These are phyloP conservation scores for Russula earlei DNA, from an alignment of 768 basidiomycete species.

Conservation along the genomic window DNA sequence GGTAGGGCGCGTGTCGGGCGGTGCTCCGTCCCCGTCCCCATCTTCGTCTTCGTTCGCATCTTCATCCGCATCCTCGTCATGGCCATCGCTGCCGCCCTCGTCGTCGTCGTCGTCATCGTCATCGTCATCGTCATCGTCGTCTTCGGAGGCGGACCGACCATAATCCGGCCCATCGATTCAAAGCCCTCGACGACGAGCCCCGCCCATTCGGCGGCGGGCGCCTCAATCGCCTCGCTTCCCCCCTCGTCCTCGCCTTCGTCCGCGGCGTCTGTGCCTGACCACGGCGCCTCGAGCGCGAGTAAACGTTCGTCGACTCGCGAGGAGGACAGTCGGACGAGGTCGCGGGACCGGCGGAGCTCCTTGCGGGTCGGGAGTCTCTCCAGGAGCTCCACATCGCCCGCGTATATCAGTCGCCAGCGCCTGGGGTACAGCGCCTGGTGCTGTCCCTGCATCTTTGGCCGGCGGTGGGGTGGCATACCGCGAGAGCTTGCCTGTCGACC, in stretches of 20 bases:
- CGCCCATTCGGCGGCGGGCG: slow-evolving; percentile 2
- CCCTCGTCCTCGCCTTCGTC: slow-evolving; percentile 29
- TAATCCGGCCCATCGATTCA: slow-evolving; percentile 20
- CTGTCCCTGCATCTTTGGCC: background rate
- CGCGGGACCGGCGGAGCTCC: slow-evolving; percentile 49
- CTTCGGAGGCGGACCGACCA: background rate
- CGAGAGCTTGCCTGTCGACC: slow-evolving; percentile 65
- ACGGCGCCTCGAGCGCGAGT: slow-evolving; percentile 32
- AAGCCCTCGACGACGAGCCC: slow-evolving; percentile 28
- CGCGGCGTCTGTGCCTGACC: slow-evolving; percentile 34
- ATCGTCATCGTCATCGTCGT: no score
- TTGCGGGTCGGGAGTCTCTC: slow-evolving; percentile 43
- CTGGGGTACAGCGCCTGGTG: slow-evolving; percentile 11
- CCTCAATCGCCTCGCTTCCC: slow-evolving; percentile 31
- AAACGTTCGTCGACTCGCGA: slow-evolving; percentile 34
- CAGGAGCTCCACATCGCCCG: slow-evolving; percentile 44
- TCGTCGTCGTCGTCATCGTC: no score
- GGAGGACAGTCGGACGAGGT: slow-evolving; percentile 40
- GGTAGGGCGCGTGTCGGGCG: no score
- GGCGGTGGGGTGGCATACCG: slow-evolving; percentile 56
- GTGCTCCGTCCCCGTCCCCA: no score
- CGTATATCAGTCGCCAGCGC: slow-evolving; percentile 30
- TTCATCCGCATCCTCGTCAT: no score
- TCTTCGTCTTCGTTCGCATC: no score
- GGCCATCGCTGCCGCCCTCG: no score